phyloP scores from a whole-genome alignment of 2,329 filamentous ascomycete species.

The Onygenales sp. region DNA sequence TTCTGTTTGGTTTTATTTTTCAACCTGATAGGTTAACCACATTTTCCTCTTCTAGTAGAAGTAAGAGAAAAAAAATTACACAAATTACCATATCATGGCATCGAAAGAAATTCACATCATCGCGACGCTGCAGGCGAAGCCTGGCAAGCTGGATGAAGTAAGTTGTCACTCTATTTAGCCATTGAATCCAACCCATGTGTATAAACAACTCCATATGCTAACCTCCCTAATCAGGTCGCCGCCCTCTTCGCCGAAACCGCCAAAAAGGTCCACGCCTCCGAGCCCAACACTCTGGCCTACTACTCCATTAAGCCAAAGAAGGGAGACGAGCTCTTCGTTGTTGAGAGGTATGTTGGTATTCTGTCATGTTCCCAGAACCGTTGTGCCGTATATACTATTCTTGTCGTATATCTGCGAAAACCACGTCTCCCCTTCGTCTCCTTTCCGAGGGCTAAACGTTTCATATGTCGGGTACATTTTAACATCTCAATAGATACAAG shows the following conservation, averaged over 20 bases:
- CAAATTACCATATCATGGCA: conserved; percentile 13
- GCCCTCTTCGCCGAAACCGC: conserved; percentile 17
- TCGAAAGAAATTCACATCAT: conserved; percentile 21
- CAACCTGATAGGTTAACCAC: too few species aligned
- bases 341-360: conserved; percentile 20
- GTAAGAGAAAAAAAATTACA: too few species aligned
- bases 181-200: too few species aligned
- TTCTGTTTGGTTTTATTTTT: too few species aligned
- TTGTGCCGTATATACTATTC: background rate
- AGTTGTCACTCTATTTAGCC: background rate
- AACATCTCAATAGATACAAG: conserved; percentile 7
- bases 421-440: too few species aligned
- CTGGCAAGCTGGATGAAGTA: conserved; percentile 24
- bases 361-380: background rate
- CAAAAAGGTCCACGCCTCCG: conserved; percentile 22
- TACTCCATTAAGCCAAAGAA: conserved; percentile 19
- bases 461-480: background rate
- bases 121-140: conserved; percentile 21
- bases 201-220: background rate
- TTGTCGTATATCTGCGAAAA: background rate
- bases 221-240: conserved; percentile 14
- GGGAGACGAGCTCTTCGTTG: conserved; percentile 22
- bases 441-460: too few species aligned
- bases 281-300: conserved; percentile 23
- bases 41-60: too few species aligned